A percentile compares a stretch with the other conserved stretches of the same genome.
Evolutionary conservation across 345 rosid species (phyloP).

Genomic region (Brassica carinata): DNA sequence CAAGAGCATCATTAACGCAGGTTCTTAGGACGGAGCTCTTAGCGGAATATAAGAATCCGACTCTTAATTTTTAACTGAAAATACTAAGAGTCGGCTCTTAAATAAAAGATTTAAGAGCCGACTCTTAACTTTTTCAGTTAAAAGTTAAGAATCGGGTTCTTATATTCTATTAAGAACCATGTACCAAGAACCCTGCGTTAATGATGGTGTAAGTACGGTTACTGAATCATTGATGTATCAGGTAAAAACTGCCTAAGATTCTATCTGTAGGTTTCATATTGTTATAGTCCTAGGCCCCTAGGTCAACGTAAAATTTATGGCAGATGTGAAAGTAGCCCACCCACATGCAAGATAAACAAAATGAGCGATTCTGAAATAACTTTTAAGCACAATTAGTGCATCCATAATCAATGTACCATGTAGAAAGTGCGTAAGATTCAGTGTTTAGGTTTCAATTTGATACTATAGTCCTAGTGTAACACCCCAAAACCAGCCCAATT

Average conservation of each 20-base stretch:
- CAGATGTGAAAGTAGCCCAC: not conserved
- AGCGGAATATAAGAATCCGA: too few species aligned
- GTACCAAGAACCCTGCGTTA: too few species aligned
- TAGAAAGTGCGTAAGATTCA: not conserved
- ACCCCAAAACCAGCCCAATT: accelerated
- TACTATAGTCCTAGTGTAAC: not conserved
- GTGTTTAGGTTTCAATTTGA: not conserved
- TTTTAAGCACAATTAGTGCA: not conserved
- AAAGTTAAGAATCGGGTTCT: too few species aligned
- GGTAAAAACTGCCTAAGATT: not conserved
- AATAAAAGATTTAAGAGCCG: too few species aligned
- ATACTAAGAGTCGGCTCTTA: too few species aligned
- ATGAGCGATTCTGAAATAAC: not conserved
- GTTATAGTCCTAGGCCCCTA: not conserved
- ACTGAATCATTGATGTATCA: not conserved
- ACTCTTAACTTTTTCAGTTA: too few species aligned
- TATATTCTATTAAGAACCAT: too few species aligned
- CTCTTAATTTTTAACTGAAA: too few species aligned
- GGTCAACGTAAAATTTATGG: not conserved
- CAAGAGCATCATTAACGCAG: too few species aligned
- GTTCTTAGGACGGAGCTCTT: too few species aligned
- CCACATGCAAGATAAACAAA: not conserved
- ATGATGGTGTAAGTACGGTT: not conserved
- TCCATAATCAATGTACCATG: not conserved
- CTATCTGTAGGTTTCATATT: not conserved